These are phyloP conservation scores for Solanum habrochaites DNA, from an alignment of 257 asterid genomes.

Conservation along the genomic window DNA sequence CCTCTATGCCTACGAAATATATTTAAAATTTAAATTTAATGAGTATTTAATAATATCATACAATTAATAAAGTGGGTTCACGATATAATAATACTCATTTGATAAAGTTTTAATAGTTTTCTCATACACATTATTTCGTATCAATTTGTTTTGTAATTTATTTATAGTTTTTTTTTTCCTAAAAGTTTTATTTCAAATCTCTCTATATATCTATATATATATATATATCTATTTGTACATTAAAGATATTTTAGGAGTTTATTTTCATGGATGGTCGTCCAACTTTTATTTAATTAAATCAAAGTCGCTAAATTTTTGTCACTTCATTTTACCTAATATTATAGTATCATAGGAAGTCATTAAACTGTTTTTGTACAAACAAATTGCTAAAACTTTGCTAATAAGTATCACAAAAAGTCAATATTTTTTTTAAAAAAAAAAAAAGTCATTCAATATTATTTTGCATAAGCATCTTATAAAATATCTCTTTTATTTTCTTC, in stretches of 20 bases:
- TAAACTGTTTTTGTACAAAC: not conserved
- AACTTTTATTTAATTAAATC: not conserved
- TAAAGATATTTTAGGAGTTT: not conserved
- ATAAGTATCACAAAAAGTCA: not conserved
- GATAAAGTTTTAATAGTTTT: not conserved
- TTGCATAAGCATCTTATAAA: not conserved
- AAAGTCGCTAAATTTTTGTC: not conserved
- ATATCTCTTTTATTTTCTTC: not conserved
- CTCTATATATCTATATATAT: fast-evolving
- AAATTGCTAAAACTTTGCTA: not conserved
- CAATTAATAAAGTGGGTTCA: not conserved
- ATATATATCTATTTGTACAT: not conserved
- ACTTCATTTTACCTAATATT: not conserved
- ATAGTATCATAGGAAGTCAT: not conserved
- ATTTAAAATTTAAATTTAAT: not conserved
- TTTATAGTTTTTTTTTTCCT: not conserved
- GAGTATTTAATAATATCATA: not conserved
- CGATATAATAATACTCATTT: not conserved
- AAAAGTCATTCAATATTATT: not conserved
- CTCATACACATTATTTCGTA: not conserved
- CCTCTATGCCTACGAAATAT: not conserved
- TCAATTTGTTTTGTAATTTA: not conserved
- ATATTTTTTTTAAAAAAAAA: not conserved
- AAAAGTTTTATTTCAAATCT: not conserved
- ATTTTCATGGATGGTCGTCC: not conserved